phyloP scores from a whole-genome alignment of 108 stramenopile species.

The Nitzschia inconspicua region DNA sequence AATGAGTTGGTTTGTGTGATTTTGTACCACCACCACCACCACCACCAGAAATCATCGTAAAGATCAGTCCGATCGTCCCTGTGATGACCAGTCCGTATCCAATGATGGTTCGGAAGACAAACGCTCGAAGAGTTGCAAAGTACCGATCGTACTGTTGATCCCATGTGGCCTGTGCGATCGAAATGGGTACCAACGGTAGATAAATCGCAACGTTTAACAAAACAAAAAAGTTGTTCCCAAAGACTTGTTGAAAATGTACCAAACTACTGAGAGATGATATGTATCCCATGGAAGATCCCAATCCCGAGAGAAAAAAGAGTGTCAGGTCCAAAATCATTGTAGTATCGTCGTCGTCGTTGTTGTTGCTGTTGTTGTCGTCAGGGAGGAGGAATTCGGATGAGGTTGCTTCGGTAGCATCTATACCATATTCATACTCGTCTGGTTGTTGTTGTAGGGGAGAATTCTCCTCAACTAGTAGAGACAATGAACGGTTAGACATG shows the following conservation, averaged over 20 bases:
- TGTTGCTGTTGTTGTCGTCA: background rate
- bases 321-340: conserved; percentile 3
- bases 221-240: conserved; percentile 29
- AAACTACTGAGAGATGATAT: conserved; percentile 36
- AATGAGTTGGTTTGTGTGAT: background rate
- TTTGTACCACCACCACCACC: no score
- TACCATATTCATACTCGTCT: background rate
- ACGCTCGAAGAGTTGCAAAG: conserved; percentile 15
- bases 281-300: conserved; percentile 27
- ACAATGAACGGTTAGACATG: no score
- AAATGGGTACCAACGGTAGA: conserved; percentile 32
- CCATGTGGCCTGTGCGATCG: conserved; percentile 29
- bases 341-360: background rate
- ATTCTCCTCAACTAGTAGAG: no score
- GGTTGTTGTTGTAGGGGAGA: no score
- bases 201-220: conserved; percentile 36
- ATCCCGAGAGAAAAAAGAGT: conserved; percentile 21
- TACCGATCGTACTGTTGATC: conserved; percentile 26
- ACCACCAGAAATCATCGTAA: background rate
- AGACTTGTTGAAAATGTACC: conserved; percentile 30
- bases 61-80: conserved; percentile 9
- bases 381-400: background rate
- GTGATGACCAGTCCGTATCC: conserved; percentile 21
- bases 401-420: background rate
- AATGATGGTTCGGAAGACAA: conserved; percentile 23